Evolutionary conservation across 2,329 filamentous ascomycete species (phyloP), one percentile per base, ranked within the genome.

Genomic region (Mariannaea sp.): DNA sequence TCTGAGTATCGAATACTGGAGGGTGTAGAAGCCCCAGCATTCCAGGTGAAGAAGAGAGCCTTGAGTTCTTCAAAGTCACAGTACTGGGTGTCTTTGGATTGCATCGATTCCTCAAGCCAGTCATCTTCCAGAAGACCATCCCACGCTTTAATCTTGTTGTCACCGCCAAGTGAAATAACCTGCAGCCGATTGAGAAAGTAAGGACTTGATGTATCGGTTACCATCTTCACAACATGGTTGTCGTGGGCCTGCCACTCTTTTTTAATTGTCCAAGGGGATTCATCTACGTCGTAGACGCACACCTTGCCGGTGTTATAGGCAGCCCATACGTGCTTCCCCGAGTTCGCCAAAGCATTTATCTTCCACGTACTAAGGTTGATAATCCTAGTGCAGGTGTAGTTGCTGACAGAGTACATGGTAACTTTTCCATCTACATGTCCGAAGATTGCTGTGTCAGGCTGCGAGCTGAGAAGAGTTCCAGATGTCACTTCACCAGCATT

Each of bases 181-280:
- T 97, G 92, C 42, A 90, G 77, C 19, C 90, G 85, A 62, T 94
- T 90, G 56, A 94, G 79, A 49, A 87, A 90, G 83, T 92, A 97
- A 43, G 92, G 85, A 66, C 90, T 91, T 27, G 91, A 89, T 1
- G 82, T 79, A 68, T 99, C 94, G 2, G 88, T 83, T 10, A 89
- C 74, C 53, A 99, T 83, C 53, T 86, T 87, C 40, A 89, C 81
- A 7, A 96, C 87, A 0, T 92, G 89, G 58, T 88, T 88, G 6
- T 90, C 86, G 68, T 97, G 94, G 3, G 91, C 93, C 59, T 87
- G 85, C 93, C 94, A 99, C 67, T 97, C 93, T 71, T 99, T 99
- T 74, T 90, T 87, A 20, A 96, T 85, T 16, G 81, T 81, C 94
- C 94, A 99, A 0, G 93, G 93, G n/a, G 82, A 85, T 24, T 84